Evolutionary conservation across 2,329 filamentous ascomycete genomes (phyloP).

Genomic region (Fusarium illudens): DNA sequence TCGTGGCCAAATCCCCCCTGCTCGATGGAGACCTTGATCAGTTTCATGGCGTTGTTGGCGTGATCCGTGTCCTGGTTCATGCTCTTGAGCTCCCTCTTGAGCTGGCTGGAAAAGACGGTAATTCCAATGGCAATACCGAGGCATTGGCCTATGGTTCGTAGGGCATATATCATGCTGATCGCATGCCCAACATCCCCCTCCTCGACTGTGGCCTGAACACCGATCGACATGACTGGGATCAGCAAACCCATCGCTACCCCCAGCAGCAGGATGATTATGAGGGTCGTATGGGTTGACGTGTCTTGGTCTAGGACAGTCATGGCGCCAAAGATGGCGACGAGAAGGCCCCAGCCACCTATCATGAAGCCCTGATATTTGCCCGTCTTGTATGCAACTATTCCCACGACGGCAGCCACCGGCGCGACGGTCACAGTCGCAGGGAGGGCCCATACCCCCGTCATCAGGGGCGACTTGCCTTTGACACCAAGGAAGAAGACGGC

Average conservation of each 20-base stretch:
- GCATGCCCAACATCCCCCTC: conserved; percentile 35
- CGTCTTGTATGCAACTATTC: conserved; percentile 61
- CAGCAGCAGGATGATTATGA: conserved; percentile 68
- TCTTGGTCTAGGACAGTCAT: conserved; percentile 57
- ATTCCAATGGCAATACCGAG: conserved; percentile 41
- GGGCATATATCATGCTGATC: conserved; percentile 40
- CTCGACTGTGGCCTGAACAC: conserved; percentile 63
- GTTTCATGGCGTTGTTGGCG: conserved; percentile 31
- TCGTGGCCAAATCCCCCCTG: conserved; percentile 9
- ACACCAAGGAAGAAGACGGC: conserved; percentile 41
- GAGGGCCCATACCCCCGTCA: conserved; percentile 58
- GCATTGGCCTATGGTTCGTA: conserved; percentile 41
- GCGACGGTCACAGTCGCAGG: conserved; percentile 71
- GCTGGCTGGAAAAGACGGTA: conserved; percentile 38
- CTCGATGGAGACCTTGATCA: conserved; percentile 34
- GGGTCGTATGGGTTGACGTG: conserved; percentile 63
- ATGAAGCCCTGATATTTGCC: conserved; percentile 69
- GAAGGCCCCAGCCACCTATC: conserved; percentile 68
- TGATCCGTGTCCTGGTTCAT: conserved; percentile 13
- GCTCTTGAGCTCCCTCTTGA: conserved; percentile 21
- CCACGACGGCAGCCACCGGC: conserved; percentile 65
- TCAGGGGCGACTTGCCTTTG: conserved; percentile 32
- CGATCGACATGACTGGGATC: conserved; percentile 69
- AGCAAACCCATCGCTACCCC: conserved; percentile 71
- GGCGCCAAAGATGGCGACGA: conserved; percentile 65